phyloP scores from a whole-genome alignment of 1,139 yeast species.

The Saccharomyces hybrid region DNA sequence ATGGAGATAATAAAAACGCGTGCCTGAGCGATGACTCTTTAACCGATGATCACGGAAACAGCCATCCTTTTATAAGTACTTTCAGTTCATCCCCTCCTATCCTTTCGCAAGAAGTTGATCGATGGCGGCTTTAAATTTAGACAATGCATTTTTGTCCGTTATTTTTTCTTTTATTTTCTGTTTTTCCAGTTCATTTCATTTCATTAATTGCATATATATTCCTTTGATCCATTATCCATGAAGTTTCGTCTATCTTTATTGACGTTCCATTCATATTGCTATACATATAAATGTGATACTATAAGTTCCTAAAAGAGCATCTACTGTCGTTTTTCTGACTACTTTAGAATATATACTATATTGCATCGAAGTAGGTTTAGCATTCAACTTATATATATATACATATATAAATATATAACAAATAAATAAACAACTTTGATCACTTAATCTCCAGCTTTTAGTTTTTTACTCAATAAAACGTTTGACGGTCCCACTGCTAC shows the following conservation, averaged over 20 bases:
- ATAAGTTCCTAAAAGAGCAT: not conserved
- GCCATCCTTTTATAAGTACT: not conserved
- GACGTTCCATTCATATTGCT: not conserved
- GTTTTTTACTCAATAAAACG: too few species aligned
- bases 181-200: not conserved
- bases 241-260: not conserved
- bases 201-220: not conserved
- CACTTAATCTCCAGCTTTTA: too few species aligned
- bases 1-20: not conserved
- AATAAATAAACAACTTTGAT: not conserved
- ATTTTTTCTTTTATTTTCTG: not conserved
- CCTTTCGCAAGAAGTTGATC: conserved; percentile 1
- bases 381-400: not conserved
- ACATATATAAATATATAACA: not conserved
- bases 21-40: not conserved
- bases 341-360: not conserved
- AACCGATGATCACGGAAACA: not conserved
- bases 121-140: not conserved
- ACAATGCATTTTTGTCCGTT: not conserved
- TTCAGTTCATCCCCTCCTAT: conserved; percentile 1
- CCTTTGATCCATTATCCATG: not conserved
- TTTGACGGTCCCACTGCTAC: too few species aligned
- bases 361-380: not conserved
- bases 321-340: not conserved
- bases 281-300: not conserved